Percentiles rank a stretch among this genome's conserved stretches.
phyloP scores from a whole-genome alignment of 1,284 basidiomycete species.

The Puccinia polysora region DNA sequence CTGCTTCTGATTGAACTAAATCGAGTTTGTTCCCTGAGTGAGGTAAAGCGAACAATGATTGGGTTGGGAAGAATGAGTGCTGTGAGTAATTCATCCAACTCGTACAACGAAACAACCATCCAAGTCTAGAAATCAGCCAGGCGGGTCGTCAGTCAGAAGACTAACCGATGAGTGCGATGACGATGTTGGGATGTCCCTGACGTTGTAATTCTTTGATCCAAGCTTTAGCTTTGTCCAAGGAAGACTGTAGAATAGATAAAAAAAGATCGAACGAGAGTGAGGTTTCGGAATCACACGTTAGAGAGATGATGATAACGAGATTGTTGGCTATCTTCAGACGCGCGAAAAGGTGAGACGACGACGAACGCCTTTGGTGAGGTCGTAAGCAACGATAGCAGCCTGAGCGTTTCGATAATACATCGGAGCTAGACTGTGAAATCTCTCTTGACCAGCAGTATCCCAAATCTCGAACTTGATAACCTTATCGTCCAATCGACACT shows the following conservation, averaged over 20 bases:
- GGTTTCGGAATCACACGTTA: background rate
- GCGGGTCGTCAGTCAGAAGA: background rate
- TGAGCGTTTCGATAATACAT: conserved; percentile 99
- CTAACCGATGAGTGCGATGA: conserved; percentile 82
- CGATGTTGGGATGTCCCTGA: conserved; percentile 97
- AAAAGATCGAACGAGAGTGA: background rate
- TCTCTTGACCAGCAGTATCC: conserved; percentile 92
- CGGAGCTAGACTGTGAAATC: conserved; percentile 86
- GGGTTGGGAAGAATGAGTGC: background rate
- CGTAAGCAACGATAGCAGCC: conserved; percentile 96
- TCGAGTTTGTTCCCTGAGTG: conserved; percentile 64
- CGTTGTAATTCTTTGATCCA: conserved; percentile 99
- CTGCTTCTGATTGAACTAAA: conserved; percentile 50
- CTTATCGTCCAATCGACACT: conserved; percentile 82
- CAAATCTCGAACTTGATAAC: conserved; percentile 92
- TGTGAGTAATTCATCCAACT: no score
- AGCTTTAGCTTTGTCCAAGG: conserved; percentile 97
- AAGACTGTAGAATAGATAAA: conserved; percentile 57
- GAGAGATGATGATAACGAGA: background rate
- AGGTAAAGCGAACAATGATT: background rate
- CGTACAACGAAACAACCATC: no score
- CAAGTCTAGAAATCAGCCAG: no score
- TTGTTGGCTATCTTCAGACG: background rate
- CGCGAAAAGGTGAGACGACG: no score
- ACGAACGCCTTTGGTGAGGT: conserved; percentile 73